phyloP scores from a whole-genome alignment of 23 red algal genomes.

The Gracilariopsis chorda region DNA sequence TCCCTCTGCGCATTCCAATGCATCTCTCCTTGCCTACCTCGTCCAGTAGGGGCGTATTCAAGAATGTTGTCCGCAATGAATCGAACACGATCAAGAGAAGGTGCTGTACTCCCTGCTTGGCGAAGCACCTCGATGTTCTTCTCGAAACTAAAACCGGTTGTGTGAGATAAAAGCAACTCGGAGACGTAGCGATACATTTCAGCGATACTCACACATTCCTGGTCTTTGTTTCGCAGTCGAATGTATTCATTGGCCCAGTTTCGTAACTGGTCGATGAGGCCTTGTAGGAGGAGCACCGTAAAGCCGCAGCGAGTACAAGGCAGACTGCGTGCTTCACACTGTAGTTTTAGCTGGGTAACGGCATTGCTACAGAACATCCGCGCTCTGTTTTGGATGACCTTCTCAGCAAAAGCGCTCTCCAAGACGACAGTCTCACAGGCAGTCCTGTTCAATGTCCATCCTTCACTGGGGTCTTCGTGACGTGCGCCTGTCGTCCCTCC shows the following conservation, averaged over 20 bases:
- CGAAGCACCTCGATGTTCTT: neutral
- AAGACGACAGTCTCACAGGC: too few species aligned
- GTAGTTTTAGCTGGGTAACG: neutral
- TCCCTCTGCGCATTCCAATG: neutral
- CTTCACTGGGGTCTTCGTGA: too few species aligned
- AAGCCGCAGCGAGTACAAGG: neutral
- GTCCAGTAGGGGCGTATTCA: neutral
- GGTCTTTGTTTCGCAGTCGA: neutral
- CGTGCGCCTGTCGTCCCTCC: too few species aligned
- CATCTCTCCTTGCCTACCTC: neutral
- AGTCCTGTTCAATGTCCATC: too few species aligned
- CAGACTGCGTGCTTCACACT: neutral
- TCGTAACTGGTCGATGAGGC: neutral
- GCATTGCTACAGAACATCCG: neutral
- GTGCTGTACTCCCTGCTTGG: neutral
- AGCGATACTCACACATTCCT: neutral
- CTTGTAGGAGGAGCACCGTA: neutral
- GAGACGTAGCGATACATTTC: neutral
- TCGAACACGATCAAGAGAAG: neutral
- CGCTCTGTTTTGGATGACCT: neutral
- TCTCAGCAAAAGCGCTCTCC: constrained; percentile 6
- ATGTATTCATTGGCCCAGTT: neutral
- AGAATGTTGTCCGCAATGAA: neutral
- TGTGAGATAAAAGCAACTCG: neutral
- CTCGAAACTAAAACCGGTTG: neutral